phyloP scores from a whole-genome alignment of 495 filamentous ascomycete species.

The Sordaria brevicollis region DNA sequence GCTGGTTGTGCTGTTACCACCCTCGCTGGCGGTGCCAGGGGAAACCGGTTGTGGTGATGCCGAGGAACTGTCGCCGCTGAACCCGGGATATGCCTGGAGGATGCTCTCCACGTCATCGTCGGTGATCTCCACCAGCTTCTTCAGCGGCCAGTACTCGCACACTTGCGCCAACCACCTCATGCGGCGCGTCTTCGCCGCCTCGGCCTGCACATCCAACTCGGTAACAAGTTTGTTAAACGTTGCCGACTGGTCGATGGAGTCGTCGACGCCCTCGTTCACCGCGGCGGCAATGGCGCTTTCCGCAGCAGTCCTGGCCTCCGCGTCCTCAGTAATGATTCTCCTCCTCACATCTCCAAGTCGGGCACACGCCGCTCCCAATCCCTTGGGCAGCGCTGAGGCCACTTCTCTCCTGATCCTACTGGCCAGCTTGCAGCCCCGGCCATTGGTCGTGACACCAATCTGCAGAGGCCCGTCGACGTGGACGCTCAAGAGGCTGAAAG shows the following conservation, averaged over 20 bases:
- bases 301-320: slow-evolving; percentile 7
- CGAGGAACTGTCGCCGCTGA: not conserved
- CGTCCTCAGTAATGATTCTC: slow-evolving; percentile 59
- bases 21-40: not conserved
- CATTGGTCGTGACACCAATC: slow-evolving; percentile 92
- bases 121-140: slow-evolving; percentile 64
- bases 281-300: slow-evolving; percentile 15
- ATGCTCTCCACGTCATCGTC: slow-evolving; percentile 70
- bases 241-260: slow-evolving; percentile 70
- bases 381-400: slow-evolving; percentile 60
- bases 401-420: slow-evolving; percentile 86
- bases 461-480: slow-evolving; percentile 87
- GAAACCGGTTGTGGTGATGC: not conserved
- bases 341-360: slow-evolving; percentile 67
- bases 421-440: slow-evolving; percentile 88
- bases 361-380: slow-evolving; percentile 76
- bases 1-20: not conserved
- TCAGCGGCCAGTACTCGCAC: slow-evolving; percentile 96
- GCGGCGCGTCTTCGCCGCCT: slow-evolving; percentile 66
- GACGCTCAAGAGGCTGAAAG: slow-evolving; percentile 80
- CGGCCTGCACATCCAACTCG: slow-evolving; percentile 49
- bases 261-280: slow-evolving; percentile 61
- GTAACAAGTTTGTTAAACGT: slow-evolving; percentile 74
- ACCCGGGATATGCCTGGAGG: slow-evolving; percentile 50
- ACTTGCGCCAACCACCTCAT: slow-evolving; percentile 93